Evolutionary conservation across 352 stramenopile genomes (phyloP), one percentile per base, ranked within the genome.

Genomic region (Phytophthora aleatoria): DNA sequence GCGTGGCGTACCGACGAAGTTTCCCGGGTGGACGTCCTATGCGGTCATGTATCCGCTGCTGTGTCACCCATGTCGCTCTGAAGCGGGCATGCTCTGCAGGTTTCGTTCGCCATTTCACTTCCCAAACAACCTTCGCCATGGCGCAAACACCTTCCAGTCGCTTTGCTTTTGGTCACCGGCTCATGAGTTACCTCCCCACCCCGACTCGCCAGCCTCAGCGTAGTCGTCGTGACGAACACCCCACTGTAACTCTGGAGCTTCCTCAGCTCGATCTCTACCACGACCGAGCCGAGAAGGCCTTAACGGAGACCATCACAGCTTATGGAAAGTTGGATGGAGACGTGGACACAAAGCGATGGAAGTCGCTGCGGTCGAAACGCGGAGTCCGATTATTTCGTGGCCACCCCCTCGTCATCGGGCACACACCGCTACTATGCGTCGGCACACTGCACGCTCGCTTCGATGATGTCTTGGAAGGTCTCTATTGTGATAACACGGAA

Each of bases 191-290:
- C 50, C 33, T 57, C 11, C 50, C 50, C 20, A 39, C 33, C 15
- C 50, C 50, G 26, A 36, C 7, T 16, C 35, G 35, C 5, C 35
- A 9, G n/a, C 35, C 35, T 3, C 39, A 45, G 8, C 35, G 38
- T 15, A 39, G 24, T 42, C 58, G 43, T 26, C 49, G 30, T 35
- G 20, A 28, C 13, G 28, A 49, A 24, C 52, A 69, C 13, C 50
- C 57, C 16, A 53, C 48, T 11, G 42, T 70, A 48, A 42, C n/a
- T 1, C 50, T 74, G 30, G 45, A 50, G 3, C 26, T 68, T 7
- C 56, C 56, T 6, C 67, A 79, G 42, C 74, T 87, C 10, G 70
- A 81, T 39, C 62, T 35, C 12, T 84, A 68, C 60, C 70, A 81
- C 36, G 57, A 74, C 6, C 52, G 50, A 13, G 73, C 75, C 3